phyloP scores from a whole-genome alignment of 1,284 basidiomycete species.

The Volvariella volvacea region DNA sequence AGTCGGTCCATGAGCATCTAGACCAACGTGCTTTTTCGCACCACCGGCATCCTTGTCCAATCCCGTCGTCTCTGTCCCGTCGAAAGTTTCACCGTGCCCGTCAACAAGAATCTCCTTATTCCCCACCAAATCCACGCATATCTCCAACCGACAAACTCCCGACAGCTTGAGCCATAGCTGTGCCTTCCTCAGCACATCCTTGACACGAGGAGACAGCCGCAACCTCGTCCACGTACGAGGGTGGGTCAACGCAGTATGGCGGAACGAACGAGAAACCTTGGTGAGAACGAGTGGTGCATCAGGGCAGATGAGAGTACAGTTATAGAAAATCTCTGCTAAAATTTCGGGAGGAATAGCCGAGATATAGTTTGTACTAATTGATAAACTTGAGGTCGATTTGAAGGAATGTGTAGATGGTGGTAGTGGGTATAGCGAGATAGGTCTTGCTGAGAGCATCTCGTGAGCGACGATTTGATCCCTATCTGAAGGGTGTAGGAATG shows the following conservation, averaged over 20 bases:
- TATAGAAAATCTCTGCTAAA: conserved; percentile 23
- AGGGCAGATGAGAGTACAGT: conserved; percentile 15
- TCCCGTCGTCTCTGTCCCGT: too few species aligned
- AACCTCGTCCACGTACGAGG: conserved; percentile 20
- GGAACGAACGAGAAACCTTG: conserved; percentile 19
- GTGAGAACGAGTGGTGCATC: conserved; percentile 23
- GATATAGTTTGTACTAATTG: conserved; percentile 12
- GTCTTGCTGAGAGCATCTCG: too few species aligned
- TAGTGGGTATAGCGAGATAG: too few species aligned
- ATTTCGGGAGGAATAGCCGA: conserved; percentile 22
- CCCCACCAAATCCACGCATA: conserved; percentile 15
- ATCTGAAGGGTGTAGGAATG: too few species aligned
- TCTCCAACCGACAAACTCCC: conserved; percentile 15
- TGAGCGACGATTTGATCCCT: too few species aligned
- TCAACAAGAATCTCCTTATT: too few species aligned
- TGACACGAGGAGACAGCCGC: conserved; percentile 11
- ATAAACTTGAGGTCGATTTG: too few species aligned
- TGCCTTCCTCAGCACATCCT: conserved; percentile 13
- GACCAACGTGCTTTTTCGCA: conserved; percentile 9
- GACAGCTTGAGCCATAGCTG: conserved; percentile 20
- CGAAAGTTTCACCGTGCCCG: too few species aligned
- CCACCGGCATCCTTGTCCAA: neutral
- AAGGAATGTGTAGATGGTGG: too few species aligned
- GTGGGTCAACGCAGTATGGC: conserved; percentile 17
- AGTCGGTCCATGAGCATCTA: conserved; percentile 16